A percentile compares a stretch with the other conserved stretches of the same genome.
These are phyloP conservation scores for Berberis thunbergii DNA, from an alignment of 164 flowering plant species.

Conservation along the genomic window DNA sequence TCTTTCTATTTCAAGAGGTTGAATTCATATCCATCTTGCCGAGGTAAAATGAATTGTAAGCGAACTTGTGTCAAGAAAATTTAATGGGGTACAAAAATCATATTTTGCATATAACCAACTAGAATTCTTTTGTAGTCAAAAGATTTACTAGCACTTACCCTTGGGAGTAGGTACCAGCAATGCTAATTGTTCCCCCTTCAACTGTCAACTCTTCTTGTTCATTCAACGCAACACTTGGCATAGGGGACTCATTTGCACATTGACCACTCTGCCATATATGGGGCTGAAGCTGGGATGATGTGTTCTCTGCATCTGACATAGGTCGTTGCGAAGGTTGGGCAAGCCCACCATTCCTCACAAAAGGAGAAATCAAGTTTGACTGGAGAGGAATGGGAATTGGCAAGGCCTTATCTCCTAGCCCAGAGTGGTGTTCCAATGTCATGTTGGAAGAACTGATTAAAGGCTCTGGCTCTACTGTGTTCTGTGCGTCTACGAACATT, in stretches of 20 bases:
- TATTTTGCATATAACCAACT: too few species aligned
- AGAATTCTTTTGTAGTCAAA: not conserved
- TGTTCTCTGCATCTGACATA: constrained; percentile 21
- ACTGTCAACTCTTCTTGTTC: constrained; percentile 52
- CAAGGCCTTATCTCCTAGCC: constrained; percentile 29
- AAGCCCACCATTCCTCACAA: constrained; percentile 2
- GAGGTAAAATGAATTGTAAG: too few species aligned
- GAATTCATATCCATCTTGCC: too few species aligned
- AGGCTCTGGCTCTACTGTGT: constrained; percentile 36
- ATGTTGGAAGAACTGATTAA: constrained; percentile 32
- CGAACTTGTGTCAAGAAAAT: too few species aligned
- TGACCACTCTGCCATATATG: constrained; percentile 15
- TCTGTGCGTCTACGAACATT: constrained; percentile 39
- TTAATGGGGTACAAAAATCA: too few species aligned
- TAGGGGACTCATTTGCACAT: constrained; percentile 34
- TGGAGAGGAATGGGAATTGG: constrained; percentile 33
- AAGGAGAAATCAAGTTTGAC: constrained; percentile 19
- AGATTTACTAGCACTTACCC: constrained; percentile 39
- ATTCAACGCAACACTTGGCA: constrained; percentile 21
- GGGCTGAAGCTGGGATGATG: constrained; percentile 15
- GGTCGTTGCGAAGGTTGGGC: constrained; percentile 33
- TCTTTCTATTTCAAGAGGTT: too few species aligned
- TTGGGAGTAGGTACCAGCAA: constrained; percentile 74
- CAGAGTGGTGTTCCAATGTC: constrained; percentile 12
- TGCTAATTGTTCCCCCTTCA: constrained; percentile 86